Conservation (phyloP, 768 basidiomycete species). For the Leccinum subgranulosum region DNA sequence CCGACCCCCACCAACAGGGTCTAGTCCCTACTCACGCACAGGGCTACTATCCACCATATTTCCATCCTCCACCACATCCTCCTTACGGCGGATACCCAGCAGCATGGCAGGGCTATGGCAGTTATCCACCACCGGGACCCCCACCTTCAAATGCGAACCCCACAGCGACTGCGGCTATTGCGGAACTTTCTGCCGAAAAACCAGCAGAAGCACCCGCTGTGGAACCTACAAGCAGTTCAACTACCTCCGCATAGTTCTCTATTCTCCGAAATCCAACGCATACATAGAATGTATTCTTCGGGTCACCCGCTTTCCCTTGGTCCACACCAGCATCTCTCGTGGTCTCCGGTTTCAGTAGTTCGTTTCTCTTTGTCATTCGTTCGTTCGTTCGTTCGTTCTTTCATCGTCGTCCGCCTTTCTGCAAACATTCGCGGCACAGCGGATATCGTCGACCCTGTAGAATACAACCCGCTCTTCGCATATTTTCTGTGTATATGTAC, state of each 20-base stretch:
- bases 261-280: slow-evolving; percentile 1
- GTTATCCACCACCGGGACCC: slow-evolving; percentile 29
- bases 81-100: slow-evolving; percentile 30
- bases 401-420: slow-evolving; percentile 1
- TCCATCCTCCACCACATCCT: slow-evolving; percentile 26
- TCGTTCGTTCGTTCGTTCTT: slow-evolving; percentile 7
- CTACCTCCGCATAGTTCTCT: slow-evolving; percentile 18
- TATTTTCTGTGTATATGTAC: slow-evolving; percentile 33
- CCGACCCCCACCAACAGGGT: slow-evolving; percentile 28
- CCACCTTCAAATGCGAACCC: slow-evolving; percentile 16
- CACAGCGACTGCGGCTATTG: slow-evolving; percentile 11
- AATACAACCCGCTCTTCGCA: slow-evolving; percentile 20
- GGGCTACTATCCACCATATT: slow-evolving; percentile 33
- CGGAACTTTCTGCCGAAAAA: slow-evolving; percentile 24
- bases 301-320: slow-evolving; percentile 12
- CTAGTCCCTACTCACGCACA: slow-evolving; percentile 19
- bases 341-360: slow-evolving; percentile 24
- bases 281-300: slow-evolving; percentile 30
- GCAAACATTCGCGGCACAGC: slow-evolving; percentile 8
- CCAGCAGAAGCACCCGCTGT: slow-evolving; percentile 20
- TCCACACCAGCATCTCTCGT: slow-evolving; percentile 12
- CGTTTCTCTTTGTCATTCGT: neutral
- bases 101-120: slow-evolving; percentile 28
- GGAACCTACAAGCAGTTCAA: slow-evolving; percentile 16
- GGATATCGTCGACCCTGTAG: slow-evolving; percentile 22